Evolutionary conservation across 192 early-diverging fungal genomes (phyloP).

Genomic region (Coemansia sp.): DNA sequence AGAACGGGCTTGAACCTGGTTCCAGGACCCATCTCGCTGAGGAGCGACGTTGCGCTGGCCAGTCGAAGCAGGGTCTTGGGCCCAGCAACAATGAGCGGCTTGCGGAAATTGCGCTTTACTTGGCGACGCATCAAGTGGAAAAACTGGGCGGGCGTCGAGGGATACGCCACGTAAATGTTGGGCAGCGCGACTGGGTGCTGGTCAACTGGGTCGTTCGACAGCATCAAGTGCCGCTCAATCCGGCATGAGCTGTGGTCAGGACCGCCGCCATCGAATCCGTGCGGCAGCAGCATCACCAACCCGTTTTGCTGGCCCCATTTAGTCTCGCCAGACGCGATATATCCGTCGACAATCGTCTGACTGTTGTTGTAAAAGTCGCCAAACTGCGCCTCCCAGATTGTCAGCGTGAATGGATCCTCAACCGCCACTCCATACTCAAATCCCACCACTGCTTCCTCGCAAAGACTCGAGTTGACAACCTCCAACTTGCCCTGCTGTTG

Average conservation of each 20-base stretch:
- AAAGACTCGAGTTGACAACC: constrained; percentile 90
- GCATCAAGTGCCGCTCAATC: constrained; percentile 92
- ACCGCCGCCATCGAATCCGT: constrained; percentile 95
- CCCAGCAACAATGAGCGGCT: constrained; percentile 85
- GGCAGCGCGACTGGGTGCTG: constrained; percentile 62
- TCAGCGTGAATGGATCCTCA: constrained; percentile 88
- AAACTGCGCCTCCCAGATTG: constrained; percentile 98
- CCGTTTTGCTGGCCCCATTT: constrained; percentile 96
- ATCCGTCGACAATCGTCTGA: constrained; percentile 95
- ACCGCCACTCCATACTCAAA: constrained; percentile 95
- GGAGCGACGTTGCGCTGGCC: constrained; percentile 68
- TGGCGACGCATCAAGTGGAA: constrained; percentile 96
- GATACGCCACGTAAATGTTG: constrained; percentile 94
- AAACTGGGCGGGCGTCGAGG: constrained; percentile 94
- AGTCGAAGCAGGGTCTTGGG: constrained; percentile 74
- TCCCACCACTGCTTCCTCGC: constrained; percentile 92
- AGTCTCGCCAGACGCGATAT: constrained; percentile 81
- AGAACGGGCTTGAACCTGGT: constrained; percentile 87
- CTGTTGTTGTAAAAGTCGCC: constrained; percentile 98
- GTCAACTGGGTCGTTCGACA: constrained; percentile 78
- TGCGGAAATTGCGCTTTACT: constrained; percentile 86
- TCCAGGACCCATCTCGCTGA: constrained; percentile 84
- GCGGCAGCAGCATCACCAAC: constrained; percentile 90
- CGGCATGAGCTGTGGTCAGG: constrained; percentile 93
- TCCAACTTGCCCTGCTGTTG: constrained; percentile 64